phyloP scores from a whole-genome alignment of 495 filamentous ascomycete genomes.

The Aspergillus affinis region DNA sequence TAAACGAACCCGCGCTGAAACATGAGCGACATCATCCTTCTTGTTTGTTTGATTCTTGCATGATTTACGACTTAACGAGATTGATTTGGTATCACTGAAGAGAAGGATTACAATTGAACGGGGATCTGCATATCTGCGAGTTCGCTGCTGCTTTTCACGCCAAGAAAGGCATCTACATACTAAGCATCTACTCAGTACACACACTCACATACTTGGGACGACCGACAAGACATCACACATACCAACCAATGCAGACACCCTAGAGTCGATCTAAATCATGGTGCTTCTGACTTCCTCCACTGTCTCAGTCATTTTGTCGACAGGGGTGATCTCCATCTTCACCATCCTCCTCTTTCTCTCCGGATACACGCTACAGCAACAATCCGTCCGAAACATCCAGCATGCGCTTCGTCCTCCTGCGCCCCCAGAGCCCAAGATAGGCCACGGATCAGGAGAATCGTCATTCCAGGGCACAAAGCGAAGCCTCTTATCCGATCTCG shows the following conservation, averaged over 20 bases:
- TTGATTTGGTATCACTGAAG: background rate
- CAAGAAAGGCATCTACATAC: background rate
- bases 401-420: slow-evolving; percentile 51
- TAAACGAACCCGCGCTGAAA: slow-evolving; percentile 29
- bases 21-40: slow-evolving; percentile 7
- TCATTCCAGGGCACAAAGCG: slow-evolving; percentile 25
- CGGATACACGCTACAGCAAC: slow-evolving; percentile 70
- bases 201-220: slow-evolving; percentile 6
- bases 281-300: slow-evolving; percentile 48
- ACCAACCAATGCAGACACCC: slow-evolving; percentile 9
- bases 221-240: background rate
- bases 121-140: background rate
- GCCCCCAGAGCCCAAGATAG: slow-evolving; percentile 17
- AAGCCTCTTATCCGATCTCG: slow-evolving; percentile 10
- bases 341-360: slow-evolving; percentile 66
- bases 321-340: slow-evolving; percentile 56
- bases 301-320: slow-evolving; percentile 44
- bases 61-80: background rate
- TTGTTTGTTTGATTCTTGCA: background rate
- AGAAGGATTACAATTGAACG: background rate
- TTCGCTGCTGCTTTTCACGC: background rate
- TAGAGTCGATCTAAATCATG: slow-evolving; percentile 26
- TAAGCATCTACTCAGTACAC: background rate
- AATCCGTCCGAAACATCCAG: slow-evolving; percentile 63
- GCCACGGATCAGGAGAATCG: slow-evolving; percentile 20